Base-by-base conservation (phyloP, 371 early-diverging fungal genomes). In the Mucor irregularis region DNA sequence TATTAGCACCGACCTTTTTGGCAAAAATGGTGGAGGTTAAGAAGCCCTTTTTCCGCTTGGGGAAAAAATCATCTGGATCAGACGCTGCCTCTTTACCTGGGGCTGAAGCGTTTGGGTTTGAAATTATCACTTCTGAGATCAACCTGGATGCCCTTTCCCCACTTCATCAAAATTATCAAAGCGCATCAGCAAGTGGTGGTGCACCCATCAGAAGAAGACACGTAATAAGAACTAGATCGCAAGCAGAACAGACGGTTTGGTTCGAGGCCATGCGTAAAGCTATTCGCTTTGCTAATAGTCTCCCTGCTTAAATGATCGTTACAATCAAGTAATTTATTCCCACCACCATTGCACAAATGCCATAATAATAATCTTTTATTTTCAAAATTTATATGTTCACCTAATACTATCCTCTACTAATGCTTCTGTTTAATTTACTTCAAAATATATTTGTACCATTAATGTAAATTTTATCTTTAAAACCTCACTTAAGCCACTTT, bases 51-150 rank as follows among this genome's bases (percentile, higher is more conserved):
- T 52, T 56, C 16, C 28, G 53, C 4, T 46, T 52, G 4, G 56
- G 51, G 2, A 56, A 62, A 26, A 51, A 56, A 33, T 39, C 47
- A 21, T 6, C 10, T 24, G 33, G 11, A 11, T 19, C 40, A 10
- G 49, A 49, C 29, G 19, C 35, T 22, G 42, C 13, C 19, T 44
- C 45, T 30, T 16, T 37, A 4, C 45, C 60, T 17, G 56, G 33
- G 1, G 40, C 44, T 2, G 60, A 58, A 10, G 59, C 60, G 9
- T 68, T 60, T 51, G 68, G 68, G 14, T 59, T 68, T 56, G 68
- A 68, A 42, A 19, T 68, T n/a, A 42, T 67, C 0, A 55, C 58
- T 0, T 40, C 47, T 3, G 66, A 65, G 24, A 24, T 37, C 8
- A 49, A 49, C 28, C 11, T 49, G 0, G 39, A 57, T 19, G 49